These are phyloP conservation scores for Guillardia theta DNA, from an alignment of 78 protist species.

Conservation along the genomic window DNA sequence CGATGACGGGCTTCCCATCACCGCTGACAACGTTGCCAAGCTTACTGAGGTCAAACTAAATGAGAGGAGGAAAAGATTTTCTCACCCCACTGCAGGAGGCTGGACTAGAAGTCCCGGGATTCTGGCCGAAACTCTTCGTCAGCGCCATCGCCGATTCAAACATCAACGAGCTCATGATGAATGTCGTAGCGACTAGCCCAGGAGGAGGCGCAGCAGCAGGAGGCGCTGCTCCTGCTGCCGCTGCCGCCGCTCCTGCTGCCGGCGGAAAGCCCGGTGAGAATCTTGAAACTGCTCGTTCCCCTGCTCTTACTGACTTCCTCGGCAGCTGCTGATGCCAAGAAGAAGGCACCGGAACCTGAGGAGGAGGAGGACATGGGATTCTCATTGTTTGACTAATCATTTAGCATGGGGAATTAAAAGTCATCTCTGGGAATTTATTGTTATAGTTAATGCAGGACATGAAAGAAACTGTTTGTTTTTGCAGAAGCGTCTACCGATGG, in stretches of 20 bases:
- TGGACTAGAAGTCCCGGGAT: not conserved
- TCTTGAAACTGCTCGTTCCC: no score
- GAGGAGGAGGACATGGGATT: slow-evolving; percentile 11
- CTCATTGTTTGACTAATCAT: slow-evolving; percentile 1
- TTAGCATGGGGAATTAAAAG: no score
- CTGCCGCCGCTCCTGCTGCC: slow-evolving; percentile 15
- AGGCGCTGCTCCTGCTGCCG: not conserved
- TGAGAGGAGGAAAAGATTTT: not conserved
- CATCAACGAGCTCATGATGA: not conserved
- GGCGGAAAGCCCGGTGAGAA: no score
- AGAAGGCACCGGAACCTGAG: slow-evolving; percentile 9
- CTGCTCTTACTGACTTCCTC: no score
- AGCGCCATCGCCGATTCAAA: not conserved
- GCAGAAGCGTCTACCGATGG: no score
- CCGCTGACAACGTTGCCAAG: not conserved
- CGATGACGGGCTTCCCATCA: slow-evolving; percentile 22
- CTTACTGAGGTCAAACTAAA: not conserved
- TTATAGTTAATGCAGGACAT: no score
- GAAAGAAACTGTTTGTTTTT: no score
- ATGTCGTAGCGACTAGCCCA: not conserved
- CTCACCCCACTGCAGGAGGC: not conserved
- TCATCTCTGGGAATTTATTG: no score
- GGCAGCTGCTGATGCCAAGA: not conserved
- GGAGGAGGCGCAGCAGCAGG: not conserved
- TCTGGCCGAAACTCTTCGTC: not conserved